Conservation (phyloP, 2,329 filamentous ascomycete genomes). For the Arthrinium phaeospermum region DNA sequence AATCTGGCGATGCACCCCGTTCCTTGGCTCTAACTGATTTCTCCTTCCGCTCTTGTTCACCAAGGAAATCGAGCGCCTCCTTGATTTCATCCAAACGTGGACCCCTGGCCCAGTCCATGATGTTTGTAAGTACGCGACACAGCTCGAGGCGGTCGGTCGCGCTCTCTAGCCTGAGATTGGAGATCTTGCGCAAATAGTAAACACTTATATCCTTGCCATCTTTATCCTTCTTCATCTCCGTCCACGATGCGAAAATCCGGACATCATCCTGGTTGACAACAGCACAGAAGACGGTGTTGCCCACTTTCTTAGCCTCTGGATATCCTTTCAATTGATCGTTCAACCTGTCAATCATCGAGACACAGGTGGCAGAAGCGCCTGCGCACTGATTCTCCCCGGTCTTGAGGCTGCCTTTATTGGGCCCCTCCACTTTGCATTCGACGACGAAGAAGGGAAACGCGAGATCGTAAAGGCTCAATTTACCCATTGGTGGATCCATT, state of each 20-base stretch:
- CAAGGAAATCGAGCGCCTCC: not conserved
- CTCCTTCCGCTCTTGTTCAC: not conserved
- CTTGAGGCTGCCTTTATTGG: not conserved
- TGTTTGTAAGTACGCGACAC: not conserved
- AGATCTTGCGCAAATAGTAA: not conserved
- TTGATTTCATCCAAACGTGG: not conserved
- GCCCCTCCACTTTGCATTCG: not conserved
- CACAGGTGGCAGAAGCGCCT: not conserved
- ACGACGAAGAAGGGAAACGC: not conserved
- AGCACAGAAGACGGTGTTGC: not conserved
- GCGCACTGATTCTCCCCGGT: not conserved
- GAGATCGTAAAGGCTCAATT: fast-evolving
- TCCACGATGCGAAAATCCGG: not conserved
- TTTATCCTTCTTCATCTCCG: too few relatives aligned
- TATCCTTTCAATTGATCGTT: not conserved
- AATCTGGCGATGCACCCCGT: not conserved
- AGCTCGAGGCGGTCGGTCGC: not conserved
- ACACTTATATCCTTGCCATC: not conserved
- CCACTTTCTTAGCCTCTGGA: not conserved
- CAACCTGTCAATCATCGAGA: not conserved
- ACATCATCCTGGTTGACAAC: not conserved
- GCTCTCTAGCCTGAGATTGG: fast-evolving
- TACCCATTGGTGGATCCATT: not conserved
- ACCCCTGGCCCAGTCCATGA: not conserved
- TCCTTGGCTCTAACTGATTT: too few relatives aligned